Evolutionary conservation across 345 rosid species (phyloP).

Genomic region (Pistacia vera): DNA sequence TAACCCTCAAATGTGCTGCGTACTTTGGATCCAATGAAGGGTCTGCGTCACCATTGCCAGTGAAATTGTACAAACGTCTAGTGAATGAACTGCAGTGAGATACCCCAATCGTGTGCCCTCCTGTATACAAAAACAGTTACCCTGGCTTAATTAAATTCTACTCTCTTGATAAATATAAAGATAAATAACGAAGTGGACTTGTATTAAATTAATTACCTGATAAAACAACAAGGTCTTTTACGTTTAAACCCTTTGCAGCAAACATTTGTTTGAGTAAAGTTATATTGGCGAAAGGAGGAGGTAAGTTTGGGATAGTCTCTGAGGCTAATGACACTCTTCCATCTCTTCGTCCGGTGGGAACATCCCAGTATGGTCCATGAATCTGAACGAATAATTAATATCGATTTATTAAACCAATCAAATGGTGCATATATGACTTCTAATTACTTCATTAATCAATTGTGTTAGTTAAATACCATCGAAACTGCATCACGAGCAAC

Average conservation of each 20-base stretch:
- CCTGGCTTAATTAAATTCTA: neutral
- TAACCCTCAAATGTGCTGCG: constrained; percentile 40
- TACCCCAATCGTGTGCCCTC: constrained; percentile 63
- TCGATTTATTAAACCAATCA: neutral
- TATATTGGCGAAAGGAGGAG: constrained; percentile 42
- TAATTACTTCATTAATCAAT: neutral
- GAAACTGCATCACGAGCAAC: constrained; percentile 35
- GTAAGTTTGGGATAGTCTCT: constrained; percentile 35
- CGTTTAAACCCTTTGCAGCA: constrained; percentile 41
- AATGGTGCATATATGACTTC: neutral
- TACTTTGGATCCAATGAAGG: constrained; percentile 54
- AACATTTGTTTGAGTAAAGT: constrained; percentile 32
- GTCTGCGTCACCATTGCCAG: constrained; percentile 50
- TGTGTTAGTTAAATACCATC: constrained; percentile 24
- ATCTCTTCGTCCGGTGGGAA: constrained; percentile 61
- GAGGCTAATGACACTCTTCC: constrained; percentile 41
- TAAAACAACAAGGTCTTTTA: constrained; percentile 52
- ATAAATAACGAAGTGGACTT: no score
- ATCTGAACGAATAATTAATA: constrained; percentile 30
- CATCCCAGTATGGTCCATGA: constrained; percentile 55
- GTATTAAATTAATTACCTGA: constrained; percentile 37
- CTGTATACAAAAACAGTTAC: constrained; percentile 15
- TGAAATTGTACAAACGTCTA: constrained; percentile 60
- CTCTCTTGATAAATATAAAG: no score
- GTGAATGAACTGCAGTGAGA: constrained; percentile 39